Evolutionary conservation across 2,329 filamentous ascomycete genomes (phyloP), one percentile per base, ranked within the genome.

Genomic region (Botrytis tulipae): DNA sequence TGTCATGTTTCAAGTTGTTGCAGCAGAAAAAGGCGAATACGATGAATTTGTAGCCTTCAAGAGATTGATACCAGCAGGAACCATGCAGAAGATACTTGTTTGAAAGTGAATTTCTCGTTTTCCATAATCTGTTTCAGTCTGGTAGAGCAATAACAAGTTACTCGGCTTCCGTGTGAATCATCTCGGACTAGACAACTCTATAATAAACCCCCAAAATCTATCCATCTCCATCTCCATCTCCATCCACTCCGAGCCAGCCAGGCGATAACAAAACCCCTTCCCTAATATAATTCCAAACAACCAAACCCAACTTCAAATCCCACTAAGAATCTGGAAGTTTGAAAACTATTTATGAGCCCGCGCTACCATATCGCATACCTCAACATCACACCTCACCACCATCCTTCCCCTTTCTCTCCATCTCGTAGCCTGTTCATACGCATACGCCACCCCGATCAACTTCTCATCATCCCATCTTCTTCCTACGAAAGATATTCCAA

Each of bases 401-500:
- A 54, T 40, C 51, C 59, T 67, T 4, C 37, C 70, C 7, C 9
- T 67, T 6, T 29, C 37, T 20, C 61, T 66, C 40, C 32, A 54
- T 29, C 25, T 44, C n/a, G 86, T 75, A 22, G 63, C 70, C 25
- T 74, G 70, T 83, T 93, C 91, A 81, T 89, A 92, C 7, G 88
- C 90, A 83, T 91, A 92, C 9, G 90, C 91, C 78, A 89, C 85
- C 0, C 86, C 87, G 73, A 93, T 87, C 76, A 93, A 78, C 51
- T 81, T 84, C 77, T 85, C 86, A 80, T 93, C 91, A 60, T 84
- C 87, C 82, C 87, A 93, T 65, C 84, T 84, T 9, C 81, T 81
- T 0, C 90, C 91, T 62, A 91, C 82, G 76, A 92, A 92, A 8
- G 84, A 84, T 18, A 93, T 81, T 0, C 32, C 65, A 22, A 73